These are phyloP conservation scores for Phyllosticta citrichinensis DNA, from an alignment of 2,329 filamentous ascomycete species.

Conservation along the genomic window DNA sequence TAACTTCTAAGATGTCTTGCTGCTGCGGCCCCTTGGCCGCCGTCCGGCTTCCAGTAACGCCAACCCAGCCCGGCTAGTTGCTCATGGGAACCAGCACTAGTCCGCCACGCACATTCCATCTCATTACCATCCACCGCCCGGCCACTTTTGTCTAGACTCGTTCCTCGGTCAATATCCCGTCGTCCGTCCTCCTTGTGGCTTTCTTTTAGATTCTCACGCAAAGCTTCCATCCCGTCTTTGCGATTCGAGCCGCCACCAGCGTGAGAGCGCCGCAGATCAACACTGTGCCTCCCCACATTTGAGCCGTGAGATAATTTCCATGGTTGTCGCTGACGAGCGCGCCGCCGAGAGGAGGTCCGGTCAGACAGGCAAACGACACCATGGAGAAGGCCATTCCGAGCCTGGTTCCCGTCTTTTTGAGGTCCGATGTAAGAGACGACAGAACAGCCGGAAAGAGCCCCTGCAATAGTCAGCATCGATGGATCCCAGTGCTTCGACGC, in stretches of 20 bases:
- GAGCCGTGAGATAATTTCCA: constrained; percentile 22
- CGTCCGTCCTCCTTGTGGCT: not conserved
- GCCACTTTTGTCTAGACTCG: not conserved
- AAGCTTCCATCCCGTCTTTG: constrained; percentile 24
- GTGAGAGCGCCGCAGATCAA: constrained; percentile 21
- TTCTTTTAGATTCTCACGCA: constrained; percentile 17
- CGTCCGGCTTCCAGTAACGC: not conserved
- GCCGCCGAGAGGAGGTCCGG: constrained; percentile 26
- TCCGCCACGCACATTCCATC: not conserved
- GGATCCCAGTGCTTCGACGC: not conserved
- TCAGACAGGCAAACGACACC: constrained; percentile 25
- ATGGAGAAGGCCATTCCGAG: constrained; percentile 30
- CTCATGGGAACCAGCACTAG: not conserved
- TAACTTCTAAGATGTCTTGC: not conserved
- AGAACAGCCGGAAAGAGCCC: constrained; percentile 15
- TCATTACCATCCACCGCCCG: not conserved
- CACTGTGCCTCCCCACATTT: constrained; percentile 21
- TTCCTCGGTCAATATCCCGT: not conserved
- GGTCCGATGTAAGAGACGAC: constrained; percentile 16
- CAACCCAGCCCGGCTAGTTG: not conserved
- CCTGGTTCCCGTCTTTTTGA: constrained; percentile 24
- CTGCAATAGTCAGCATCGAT: not conserved
- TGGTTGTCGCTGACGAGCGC: constrained; percentile 21
- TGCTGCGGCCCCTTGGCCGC: not conserved
- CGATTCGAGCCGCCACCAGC: constrained; percentile 20